Evolutionary conservation across 73 alveolate species (phyloP).

Genomic region (Blepharisma stoltei): DNA sequence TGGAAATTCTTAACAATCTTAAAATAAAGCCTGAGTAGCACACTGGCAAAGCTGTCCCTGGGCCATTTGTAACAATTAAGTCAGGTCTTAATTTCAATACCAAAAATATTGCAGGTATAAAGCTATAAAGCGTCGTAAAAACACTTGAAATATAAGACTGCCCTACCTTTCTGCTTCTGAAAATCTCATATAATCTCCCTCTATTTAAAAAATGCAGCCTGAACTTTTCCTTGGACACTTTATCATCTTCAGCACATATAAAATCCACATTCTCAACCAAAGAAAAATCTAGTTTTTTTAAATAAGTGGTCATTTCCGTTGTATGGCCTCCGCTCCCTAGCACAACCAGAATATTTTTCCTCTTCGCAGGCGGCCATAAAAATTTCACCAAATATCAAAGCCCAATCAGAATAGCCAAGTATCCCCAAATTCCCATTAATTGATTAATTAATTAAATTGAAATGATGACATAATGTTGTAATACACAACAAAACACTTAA

Average conservation of each 20-base stretch:
- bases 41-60: constrained; percentile 85
- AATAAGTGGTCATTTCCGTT: constrained; percentile 73
- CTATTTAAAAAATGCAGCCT: constrained; percentile 36
- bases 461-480: no score
- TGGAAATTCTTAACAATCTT: constrained; percentile 43
- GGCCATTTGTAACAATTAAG: constrained; percentile 81
- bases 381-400: no score
- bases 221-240: constrained; percentile 57
- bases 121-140: constrained; percentile 69
- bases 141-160: constrained; percentile 67
- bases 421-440: no score
- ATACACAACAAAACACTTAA: no score
- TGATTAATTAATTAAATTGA: no score
- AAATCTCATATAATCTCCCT: constrained; percentile 39
- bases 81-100: constrained; percentile 46
- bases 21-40: constrained; percentile 60
- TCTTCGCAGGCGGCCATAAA: no score
- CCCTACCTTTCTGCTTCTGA: constrained; percentile 77
- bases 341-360: constrained; percentile 63
- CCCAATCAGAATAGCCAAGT: no score
- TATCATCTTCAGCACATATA: constrained; percentile 66
- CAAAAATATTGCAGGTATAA: constrained; percentile 59
- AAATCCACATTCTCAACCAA: constrained; percentile 55
- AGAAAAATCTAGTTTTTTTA: constrained; percentile 51
- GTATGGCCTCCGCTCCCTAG: constrained; percentile 93